Percentiles rank a stretch among this genome's conserved stretches.
These are phyloP conservation scores for Globisporangium acanthophoron DNA, from an alignment of 352 stramenopile genomes.

Conservation along the genomic window DNA sequence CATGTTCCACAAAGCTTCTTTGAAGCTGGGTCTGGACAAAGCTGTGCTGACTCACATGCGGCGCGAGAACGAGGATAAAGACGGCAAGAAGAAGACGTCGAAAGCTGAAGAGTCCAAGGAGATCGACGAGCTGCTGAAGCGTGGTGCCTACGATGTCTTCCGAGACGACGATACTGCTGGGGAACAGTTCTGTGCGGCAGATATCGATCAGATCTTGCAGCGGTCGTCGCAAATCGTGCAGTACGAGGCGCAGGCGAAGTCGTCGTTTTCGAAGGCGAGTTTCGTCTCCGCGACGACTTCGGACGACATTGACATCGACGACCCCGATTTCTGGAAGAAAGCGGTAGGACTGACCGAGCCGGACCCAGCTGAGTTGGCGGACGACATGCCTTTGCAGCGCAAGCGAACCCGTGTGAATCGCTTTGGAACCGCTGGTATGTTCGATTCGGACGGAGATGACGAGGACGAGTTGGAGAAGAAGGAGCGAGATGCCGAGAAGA, in stretches of 20 bases:
- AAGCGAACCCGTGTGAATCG: slow-evolving; percentile 83
- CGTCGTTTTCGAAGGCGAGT: slow-evolving; percentile 90
- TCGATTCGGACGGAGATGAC: slow-evolving; percentile 63
- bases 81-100: slow-evolving; percentile 45
- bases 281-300: slow-evolving; percentile 88
- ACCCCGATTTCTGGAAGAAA: slow-evolving; percentile 99
- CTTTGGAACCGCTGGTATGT: slow-evolving; percentile 54
- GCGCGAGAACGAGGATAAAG: slow-evolving; percentile 80
- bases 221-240: slow-evolving; percentile 81
- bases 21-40: slow-evolving; percentile 92
- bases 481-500: slow-evolving; percentile 30
- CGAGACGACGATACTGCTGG: slow-evolving; percentile 86
- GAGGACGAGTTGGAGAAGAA: slow-evolving; percentile 45
- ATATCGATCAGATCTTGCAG: slow-evolving; percentile 98
- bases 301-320: slow-evolving; percentile 96
- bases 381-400: slow-evolving; percentile 70
- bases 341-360: slow-evolving; percentile 86
- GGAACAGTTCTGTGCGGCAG: slow-evolving; percentile 95
- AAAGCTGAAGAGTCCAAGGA: slow-evolving; percentile 87
- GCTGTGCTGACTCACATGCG: slow-evolving; percentile 90
- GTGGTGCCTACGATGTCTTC: slow-evolving; percentile 90
- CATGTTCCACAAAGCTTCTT: slow-evolving; percentile 91
- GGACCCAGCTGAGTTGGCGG: slow-evolving; percentile 48
- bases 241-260: slow-evolving; percentile 81
- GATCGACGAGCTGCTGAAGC: slow-evolving; percentile 89